Conservation (phyloP, 352 stramenopile genomes). For the Sclerospora graminicola region DNA sequence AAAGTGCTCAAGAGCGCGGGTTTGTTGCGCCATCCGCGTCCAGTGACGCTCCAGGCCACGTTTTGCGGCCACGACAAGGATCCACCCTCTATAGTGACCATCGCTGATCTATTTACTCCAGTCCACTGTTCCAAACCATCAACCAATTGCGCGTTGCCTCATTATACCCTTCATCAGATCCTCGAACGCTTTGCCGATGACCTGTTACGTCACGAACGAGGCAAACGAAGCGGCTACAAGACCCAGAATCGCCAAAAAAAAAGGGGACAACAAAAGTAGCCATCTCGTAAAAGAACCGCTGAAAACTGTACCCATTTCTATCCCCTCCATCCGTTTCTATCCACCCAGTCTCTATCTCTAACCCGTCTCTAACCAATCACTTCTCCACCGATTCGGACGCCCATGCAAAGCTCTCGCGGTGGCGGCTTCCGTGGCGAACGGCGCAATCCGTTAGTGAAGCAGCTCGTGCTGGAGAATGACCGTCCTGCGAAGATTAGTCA, state of each 20-base stretch:
- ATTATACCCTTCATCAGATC: slow-evolving; percentile 42
- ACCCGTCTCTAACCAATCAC: too few species aligned
- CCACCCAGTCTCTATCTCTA: too few species aligned
- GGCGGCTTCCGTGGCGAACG: slow-evolving; percentile 29
- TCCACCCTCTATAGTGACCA: not conserved
- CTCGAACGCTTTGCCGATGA: slow-evolving; percentile 41
- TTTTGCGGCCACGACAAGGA: slow-evolving; percentile 28
- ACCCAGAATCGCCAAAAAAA: slow-evolving; percentile 9
- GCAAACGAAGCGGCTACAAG: slow-evolving; percentile 14
- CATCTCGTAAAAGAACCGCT: too few species aligned
- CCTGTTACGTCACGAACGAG: slow-evolving; percentile 18
- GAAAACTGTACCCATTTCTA: too few species aligned
- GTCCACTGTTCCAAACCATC: slow-evolving; percentile 28
- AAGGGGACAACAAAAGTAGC: too few species aligned
- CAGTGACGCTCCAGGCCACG: slow-evolving; percentile 20
- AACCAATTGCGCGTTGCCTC: slow-evolving; percentile 27
- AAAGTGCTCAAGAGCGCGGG: slow-evolving; percentile 19
- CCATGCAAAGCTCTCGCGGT: slow-evolving; percentile 31
- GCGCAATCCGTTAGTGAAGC: slow-evolving; percentile 82
- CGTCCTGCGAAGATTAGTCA: slow-evolving; percentile 92
- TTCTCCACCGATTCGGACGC: too few species aligned
- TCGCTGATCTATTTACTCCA: slow-evolving; percentile 8
- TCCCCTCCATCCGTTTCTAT: too few species aligned
- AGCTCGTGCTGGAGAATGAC: slow-evolving; percentile 85
- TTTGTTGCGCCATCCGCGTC: slow-evolving; percentile 1